Base-by-base conservation (phyloP, 371 early-diverging fungal species). In the Batkoa obscura region DNA sequence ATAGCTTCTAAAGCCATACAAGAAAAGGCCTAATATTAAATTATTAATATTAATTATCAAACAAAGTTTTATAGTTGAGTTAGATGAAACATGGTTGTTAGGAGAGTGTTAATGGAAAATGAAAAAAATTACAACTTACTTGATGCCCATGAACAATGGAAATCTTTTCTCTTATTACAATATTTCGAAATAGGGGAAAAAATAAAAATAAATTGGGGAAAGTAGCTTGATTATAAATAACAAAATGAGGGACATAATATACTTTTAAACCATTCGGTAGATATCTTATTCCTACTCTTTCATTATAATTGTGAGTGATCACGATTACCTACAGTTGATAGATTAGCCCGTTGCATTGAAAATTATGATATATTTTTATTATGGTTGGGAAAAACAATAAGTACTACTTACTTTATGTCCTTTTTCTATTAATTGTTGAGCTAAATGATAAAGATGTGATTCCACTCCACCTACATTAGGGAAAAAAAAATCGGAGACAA, bases 391-490 rank as follows among this genome's bases (percentile, higher is more conserved):
- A 9, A 49, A 43, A 5, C n/a, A n/a, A n/a, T n/a, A n/a, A n/a
- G n/a, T n/a, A n/a, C n/a, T 58, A 31, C 64, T 60, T 62, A 88
- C 90, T 66, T 93, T 94, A 72, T 99, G 98, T 13, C 96, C 98
- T 23, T 88, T 74, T 59, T 74, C 78, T 43, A 90, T 83, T 42
- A 99, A 72, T 52, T 86, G 76, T 67, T 91, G 90, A 15, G 93
- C 84, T 43, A 98, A 70, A 64, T 87, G 84, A 63, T 88, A 90
- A 36, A 99, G 70, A 71, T 99, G 99, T 41, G 86, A 87, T 67
- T 99, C 99, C 2, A 99, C 93, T 3, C 99, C 99, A 49, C 99
- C 99, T 62, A 88, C 81, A 58, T 88, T 89, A 36, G 99, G 99
- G 68, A 88, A 94, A 70, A 98, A 98, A 68, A 95, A 98, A 74